Conservation (phyloP, 73 alveolate species). For the Tetrahymena borealis region DNA sequence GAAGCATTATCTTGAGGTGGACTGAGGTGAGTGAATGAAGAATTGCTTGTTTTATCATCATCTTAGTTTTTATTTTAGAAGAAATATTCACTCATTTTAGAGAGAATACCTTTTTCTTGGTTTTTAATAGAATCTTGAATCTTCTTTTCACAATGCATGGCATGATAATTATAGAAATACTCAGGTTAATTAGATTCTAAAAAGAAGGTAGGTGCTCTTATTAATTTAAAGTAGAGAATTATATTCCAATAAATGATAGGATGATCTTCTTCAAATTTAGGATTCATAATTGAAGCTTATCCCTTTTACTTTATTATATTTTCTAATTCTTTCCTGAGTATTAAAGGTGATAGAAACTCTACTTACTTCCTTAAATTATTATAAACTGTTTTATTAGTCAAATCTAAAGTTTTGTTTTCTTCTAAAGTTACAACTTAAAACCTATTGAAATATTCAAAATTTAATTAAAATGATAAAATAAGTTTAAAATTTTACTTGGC, state of each 20-base stretch:
- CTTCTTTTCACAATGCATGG: background rate
- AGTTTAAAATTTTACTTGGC: background rate
- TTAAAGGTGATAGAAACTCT: background rate
- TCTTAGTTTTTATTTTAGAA: background rate
- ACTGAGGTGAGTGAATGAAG: background rate
- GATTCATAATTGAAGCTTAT: background rate
- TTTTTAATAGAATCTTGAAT: background rate
- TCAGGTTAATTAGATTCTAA: background rate
- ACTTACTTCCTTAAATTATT: background rate
- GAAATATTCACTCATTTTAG: background rate
- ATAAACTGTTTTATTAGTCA: background rate
- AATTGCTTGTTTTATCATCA: background rate
- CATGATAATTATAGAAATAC: background rate
- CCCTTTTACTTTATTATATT: background rate
- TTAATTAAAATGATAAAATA: background rate
- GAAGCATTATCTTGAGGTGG: slow-evolving; percentile 2
- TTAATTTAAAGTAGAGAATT: background rate
- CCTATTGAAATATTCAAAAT: background rate
- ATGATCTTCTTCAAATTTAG: background rate
- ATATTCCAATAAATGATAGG: background rate
- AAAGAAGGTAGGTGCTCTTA: background rate
- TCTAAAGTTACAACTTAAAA: background rate
- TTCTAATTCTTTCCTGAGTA: background rate
- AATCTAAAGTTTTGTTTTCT: background rate
- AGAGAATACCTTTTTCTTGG: background rate